A percentile compares a stretch with the other conserved stretches of the same genome.
phyloP scores from a whole-genome alignment of 805 yeast genomes.

The Wickerhamomyces ciferrii region DNA sequence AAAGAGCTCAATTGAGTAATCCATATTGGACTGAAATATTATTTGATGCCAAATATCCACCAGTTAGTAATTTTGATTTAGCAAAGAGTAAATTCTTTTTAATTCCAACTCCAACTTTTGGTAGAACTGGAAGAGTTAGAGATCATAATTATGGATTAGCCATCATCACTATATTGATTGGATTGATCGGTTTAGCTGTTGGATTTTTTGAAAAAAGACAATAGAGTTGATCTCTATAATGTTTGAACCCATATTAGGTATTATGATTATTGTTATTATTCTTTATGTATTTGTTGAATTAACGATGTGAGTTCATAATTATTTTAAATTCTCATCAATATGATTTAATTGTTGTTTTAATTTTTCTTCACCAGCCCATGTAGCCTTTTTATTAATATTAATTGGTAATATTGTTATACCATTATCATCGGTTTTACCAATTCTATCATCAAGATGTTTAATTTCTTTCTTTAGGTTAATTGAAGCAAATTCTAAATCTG shows the following conservation, averaged over 20 bases:
- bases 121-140: constrained; percentile 29
- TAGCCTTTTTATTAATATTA: constrained; percentile 63
- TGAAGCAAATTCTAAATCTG: constrained; percentile 52
- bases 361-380: constrained; percentile 57
- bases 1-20: constrained; percentile 60
- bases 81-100: constrained; percentile 21
- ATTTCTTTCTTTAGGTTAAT: constrained; percentile 61
- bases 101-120: constrained; percentile 29
- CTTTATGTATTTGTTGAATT: too few species aligned
- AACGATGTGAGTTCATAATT: constrained; percentile 12
- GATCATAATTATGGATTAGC: constrained; percentile 10
- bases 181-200: constrained; percentile 3
- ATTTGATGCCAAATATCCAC: constrained; percentile 63
- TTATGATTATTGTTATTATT: too few species aligned
- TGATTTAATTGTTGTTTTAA: constrained; percentile 40
- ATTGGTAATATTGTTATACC: constrained; percentile 61
- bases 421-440: constrained; percentile 40
- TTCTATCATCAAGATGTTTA: constrained; percentile 54
- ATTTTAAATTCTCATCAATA: constrained; percentile 17
- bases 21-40: constrained; percentile 59
- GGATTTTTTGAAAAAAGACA: neutral
- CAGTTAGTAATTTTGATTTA: constrained; percentile 34
- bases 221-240: too few species aligned
- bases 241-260: too few species aligned
- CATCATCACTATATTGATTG: constrained; percentile 7